phyloP scores from a whole-genome alignment of 2,329 filamentous ascomycete species.

The Sporothrix luriei region DNA sequence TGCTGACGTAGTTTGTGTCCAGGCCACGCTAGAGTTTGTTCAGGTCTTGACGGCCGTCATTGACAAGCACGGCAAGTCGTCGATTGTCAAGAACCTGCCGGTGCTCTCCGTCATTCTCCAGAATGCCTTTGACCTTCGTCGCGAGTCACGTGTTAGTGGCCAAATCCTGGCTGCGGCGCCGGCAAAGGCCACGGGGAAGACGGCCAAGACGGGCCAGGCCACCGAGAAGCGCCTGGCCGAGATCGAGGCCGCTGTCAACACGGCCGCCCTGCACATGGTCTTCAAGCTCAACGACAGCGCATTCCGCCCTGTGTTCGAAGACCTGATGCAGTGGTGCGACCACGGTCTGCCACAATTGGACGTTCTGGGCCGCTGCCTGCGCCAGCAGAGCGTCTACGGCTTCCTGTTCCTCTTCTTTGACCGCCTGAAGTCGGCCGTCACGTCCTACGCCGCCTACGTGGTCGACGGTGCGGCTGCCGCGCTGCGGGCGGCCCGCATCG shows the following conservation, averaged over 20 bases:
- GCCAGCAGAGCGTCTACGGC: conserved; percentile 76
- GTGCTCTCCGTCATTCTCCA: conserved; percentile 68
- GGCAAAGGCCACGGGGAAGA: background rate
- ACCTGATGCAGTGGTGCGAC: conserved; percentile 79
- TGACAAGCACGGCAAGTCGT: conserved; percentile 74
- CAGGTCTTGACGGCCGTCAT: conserved; percentile 70
- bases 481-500: conserved; percentile 52
- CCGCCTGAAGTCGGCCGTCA: conserved; percentile 89
- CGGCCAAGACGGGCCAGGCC: conserved; percentile 36
- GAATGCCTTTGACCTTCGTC: conserved; percentile 65
- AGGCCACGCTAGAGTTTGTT: conserved; percentile 70
- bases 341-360: conserved; percentile 65
- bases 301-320: conserved; percentile 88
- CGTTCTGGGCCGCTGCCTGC: conserved; percentile 57
- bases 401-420: conserved; percentile 81
- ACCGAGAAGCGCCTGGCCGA: conserved; percentile 54
- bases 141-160: conserved; percentile 44
- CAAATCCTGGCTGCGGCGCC: background rate
- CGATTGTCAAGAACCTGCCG: conserved; percentile 73
- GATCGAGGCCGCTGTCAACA: conserved; percentile 67
- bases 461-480: conserved; percentile 72
- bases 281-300: conserved; percentile 94
- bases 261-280: conserved; percentile 81
- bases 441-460: conserved; percentile 84
- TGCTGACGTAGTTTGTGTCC: conserved; percentile 39